Evolutionary conservation across 2,329 filamentous ascomycete genomes (phyloP).

Genomic region (Penicillium sp.): DNA sequence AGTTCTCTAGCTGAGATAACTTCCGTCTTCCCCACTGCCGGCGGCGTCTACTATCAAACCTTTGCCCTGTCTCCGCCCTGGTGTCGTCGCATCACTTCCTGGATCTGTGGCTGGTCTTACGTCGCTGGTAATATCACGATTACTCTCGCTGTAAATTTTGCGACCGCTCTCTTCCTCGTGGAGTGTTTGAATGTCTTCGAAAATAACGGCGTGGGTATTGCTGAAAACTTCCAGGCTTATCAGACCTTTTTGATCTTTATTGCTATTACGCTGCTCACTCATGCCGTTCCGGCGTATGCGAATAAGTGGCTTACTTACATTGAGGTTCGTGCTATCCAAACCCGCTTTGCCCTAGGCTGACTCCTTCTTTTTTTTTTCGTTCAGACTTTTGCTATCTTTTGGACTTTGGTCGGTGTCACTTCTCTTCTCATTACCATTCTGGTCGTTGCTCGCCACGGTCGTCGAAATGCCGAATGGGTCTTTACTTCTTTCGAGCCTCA

Average conservation of each 20-base stretch:
- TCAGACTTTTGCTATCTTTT: conserved; percentile 75
- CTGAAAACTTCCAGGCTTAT: conserved; percentile 59
- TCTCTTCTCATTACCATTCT: conserved; percentile 62
- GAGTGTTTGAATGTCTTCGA: conserved; percentile 60
- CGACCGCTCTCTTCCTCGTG: conserved; percentile 58
- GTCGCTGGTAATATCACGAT: conserved; percentile 80
- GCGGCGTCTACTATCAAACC: conserved; percentile 69
- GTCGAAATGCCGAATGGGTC: conserved; percentile 63
- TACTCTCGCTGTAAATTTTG: conserved; percentile 73
- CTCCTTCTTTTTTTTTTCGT: conserved; percentile 54
- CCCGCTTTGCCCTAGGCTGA: conserved; percentile 49
- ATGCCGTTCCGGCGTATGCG: conserved; percentile 53
- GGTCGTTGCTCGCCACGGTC: conserved; percentile 66
- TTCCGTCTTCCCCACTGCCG: conserved; percentile 66
- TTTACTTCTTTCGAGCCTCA: conserved; percentile 55
- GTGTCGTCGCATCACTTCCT: conserved; percentile 66
- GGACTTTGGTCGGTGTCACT: conserved; percentile 59
- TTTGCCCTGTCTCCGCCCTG: conserved; percentile 65
- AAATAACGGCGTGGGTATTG: conserved; percentile 50
- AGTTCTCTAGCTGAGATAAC: conserved; percentile 69
- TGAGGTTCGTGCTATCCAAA: conserved; percentile 59
- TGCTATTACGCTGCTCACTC: conserved; percentile 64
- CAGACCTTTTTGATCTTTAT: conserved; percentile 71
- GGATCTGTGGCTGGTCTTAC: conserved; percentile 72
- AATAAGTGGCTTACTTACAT: conserved; percentile 60